phyloP scores from a whole-genome alignment of 148 eudicot species.

The Salicornia ramosissima region DNA sequence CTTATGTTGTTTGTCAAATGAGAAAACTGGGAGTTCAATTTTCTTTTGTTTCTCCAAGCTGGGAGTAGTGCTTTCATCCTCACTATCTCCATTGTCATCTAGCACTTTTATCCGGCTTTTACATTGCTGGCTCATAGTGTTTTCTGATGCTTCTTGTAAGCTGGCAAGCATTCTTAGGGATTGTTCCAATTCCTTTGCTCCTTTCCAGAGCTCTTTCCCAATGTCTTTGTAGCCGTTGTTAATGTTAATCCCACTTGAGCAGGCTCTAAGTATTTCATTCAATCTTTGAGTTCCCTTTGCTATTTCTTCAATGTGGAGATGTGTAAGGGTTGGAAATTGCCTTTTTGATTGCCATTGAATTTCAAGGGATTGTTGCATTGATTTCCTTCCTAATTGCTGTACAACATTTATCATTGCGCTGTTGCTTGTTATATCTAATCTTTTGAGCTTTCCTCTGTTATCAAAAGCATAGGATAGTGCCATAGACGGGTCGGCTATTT shows the following conservation, averaged over 20 bases:
- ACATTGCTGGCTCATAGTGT: conserved; percentile 32
- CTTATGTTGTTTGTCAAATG: conserved; percentile 65
- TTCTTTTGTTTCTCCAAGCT: conserved; percentile 35
- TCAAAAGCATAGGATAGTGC: conserved; percentile 60
- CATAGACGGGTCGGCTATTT: conserved; percentile 53
- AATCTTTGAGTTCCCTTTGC: conserved; percentile 79
- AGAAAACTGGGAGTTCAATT: conserved; percentile 66
- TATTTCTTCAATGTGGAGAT: conserved; percentile 64
- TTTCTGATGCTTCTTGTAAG: conserved; percentile 70
- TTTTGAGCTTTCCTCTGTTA: conserved; percentile 43
- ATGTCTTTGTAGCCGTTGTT: conserved; percentile 53
- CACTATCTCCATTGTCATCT: conserved; percentile 55
- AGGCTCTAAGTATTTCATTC: conserved; percentile 60
- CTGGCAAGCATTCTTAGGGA: conserved; percentile 73
- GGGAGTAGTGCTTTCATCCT: conserved; percentile 28
- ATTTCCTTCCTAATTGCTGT: conserved; percentile 48
- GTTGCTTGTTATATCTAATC: conserved; percentile 38
- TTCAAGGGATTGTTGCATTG: conserved; percentile 36
- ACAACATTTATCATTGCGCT: conserved; percentile 54
- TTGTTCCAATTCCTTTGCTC: conserved; percentile 79
- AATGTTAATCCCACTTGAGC: conserved; percentile 44
- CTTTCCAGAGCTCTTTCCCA: conserved; percentile 70
- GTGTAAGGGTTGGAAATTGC: conserved; percentile 46
- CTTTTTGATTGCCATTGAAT: conserved; percentile 32
- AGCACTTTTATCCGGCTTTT: conserved; percentile 55